Evolutionary conservation across 176 grass and related monocot species (phyloP).

Genomic region (Zizania latifolia): DNA sequence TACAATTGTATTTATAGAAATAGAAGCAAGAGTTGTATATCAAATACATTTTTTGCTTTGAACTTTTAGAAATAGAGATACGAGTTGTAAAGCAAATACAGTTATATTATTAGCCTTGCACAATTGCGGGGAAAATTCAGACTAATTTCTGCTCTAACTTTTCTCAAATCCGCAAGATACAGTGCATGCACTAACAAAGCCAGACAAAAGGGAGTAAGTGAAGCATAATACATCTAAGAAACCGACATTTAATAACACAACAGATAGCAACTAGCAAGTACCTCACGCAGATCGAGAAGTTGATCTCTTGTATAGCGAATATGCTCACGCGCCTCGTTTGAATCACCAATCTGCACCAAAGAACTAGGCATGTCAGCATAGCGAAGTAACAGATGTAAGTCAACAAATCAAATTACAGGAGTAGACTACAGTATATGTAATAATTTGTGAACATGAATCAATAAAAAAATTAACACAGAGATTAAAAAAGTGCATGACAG

Average conservation of each 20-base stretch:
- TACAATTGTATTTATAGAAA: no score
- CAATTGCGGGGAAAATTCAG: no score
- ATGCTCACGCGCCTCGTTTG: slow-evolving; percentile 56
- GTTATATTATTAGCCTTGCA: no score
- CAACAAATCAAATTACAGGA: neutral
- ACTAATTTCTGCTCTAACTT: neutral
- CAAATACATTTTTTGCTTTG: no score
- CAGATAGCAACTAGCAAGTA: slow-evolving; percentile 27
- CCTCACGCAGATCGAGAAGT: slow-evolving; percentile 77
- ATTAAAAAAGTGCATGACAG: neutral
- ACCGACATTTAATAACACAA: neutral
- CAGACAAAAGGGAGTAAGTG: neutral
- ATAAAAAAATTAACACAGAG: neutral
- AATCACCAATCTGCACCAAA: slow-evolving; percentile 58
- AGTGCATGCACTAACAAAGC: neutral
- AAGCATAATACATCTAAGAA: neutral
- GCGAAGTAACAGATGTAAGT: no score
- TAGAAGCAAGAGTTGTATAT: no score
- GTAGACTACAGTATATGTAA: neutral
- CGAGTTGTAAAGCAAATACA: no score
- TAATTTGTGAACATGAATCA: neutral
- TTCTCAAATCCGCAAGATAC: neutral
- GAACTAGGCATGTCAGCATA: slow-evolving; percentile 12
- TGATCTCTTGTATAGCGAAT: slow-evolving; percentile 76
- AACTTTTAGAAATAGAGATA: no score